Percentiles rank a stretch among this genome's conserved stretches.
phyloP scores from a whole-genome alignment of 2,329 filamentous ascomycete species.

The Blastomyces percursus region DNA sequence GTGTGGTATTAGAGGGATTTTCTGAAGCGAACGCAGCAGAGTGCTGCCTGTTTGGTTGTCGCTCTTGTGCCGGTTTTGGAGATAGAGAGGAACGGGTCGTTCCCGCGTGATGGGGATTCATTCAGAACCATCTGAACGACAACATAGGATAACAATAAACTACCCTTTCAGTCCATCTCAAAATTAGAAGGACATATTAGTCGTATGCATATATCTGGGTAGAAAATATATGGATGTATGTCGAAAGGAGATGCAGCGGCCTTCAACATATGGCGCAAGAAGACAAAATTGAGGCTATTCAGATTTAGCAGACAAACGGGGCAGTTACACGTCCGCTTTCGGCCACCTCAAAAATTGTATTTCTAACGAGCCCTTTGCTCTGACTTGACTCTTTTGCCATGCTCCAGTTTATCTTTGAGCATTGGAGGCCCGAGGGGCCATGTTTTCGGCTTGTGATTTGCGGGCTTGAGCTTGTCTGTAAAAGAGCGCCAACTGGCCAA shows the following conservation, averaged over 20 bases:
- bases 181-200: background rate
- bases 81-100: background rate
- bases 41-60: background rate
- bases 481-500: slow-evolving; percentile 17
- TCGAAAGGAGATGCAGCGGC: background rate
- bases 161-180: background rate
- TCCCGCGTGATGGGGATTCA: background rate
- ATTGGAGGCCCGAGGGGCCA: background rate
- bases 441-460: background rate
- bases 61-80: background rate
- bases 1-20: background rate
- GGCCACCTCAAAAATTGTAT: background rate
- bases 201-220: background rate
- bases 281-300: background rate
- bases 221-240: background rate
- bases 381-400: background rate
- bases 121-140: background rate
- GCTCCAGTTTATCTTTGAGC: background rate
- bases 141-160: background rate
- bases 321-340: background rate
- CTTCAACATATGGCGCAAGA: no score
- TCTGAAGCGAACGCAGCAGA: background rate
- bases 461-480: background rate
- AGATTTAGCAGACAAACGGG: background rate
- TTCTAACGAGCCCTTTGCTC: background rate